Base-by-base conservation (phyloP, 495 filamentous ascomycete species). In the Hyaloscypha variabilis region DNA sequence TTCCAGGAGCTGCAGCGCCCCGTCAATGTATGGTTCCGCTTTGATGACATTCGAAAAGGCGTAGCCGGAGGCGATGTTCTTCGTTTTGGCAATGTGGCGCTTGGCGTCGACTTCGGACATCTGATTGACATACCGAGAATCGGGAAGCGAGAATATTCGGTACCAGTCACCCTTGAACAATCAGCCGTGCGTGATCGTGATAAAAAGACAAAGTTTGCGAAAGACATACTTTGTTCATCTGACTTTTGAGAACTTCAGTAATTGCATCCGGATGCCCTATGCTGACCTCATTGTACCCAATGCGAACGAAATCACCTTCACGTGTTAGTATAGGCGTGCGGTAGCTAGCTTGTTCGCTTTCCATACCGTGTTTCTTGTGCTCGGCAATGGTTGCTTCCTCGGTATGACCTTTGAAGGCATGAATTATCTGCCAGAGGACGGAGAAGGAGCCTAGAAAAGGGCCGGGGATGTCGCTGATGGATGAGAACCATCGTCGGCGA, bases 261-360 rank as follows among this genome's bases (percentile, higher is more conserved):
- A 82, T 69, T 11, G 74, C 78, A 54, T 83, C 79, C 2, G 80
- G 79, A 63, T 84, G 76, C 58, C 76, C 74, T 31, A 81, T 71
- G 58, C 75, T 79, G 60, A 84, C 77, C 77, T 85, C 82, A 67
- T 84, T 78, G 36, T 76, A 71, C 21, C 71, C 71, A 58, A 83
- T 80, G 8, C 83, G 79, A 60, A 85, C 76, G 61, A 83, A 82
- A 46, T 76, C 56, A 13, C 81, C 80, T 73, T 46, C 39, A 19
- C 14, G 28, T 10, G 26, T 34, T 13, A 19, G 6, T 36, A n/a
- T 55, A n/a, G 56, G 58, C 31, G 25, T 2, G 24, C 19, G 28
- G 24, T 13, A 55, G n/a, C 49, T 55, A 5, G 29, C 21, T 8
- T 11, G 30, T n/a, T 3, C n/a, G 46, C 42, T 2, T 11, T 13